Percentiles rank a stretch among this genome's conserved stretches.
phyloP scores from a whole-genome alignment of 768 basidiomycete genomes.

The Trichaptum fuscoviolaceum region DNA sequence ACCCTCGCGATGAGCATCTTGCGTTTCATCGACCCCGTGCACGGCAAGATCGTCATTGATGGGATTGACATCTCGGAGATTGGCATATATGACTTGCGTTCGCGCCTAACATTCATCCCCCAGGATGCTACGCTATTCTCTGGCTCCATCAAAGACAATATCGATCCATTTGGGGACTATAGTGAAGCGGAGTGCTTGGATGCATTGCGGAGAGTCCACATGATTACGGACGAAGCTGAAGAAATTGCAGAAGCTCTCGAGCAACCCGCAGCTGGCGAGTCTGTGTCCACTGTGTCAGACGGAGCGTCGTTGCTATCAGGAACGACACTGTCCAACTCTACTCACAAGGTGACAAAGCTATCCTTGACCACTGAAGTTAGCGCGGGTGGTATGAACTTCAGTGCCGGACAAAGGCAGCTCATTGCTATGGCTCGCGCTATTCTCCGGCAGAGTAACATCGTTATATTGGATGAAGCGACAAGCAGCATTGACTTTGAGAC shows the following conservation, averaged over 20 bases:
- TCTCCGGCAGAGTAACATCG: conserved; percentile 17
- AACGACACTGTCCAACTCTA: background rate
- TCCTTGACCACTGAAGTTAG: conserved; percentile 29
- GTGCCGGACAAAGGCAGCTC: conserved; percentile 37
- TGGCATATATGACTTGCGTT: conserved; percentile 29
- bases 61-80: conserved; percentile 37
- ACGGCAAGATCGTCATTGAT: conserved; percentile 32
- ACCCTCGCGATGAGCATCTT: conserved; percentile 30
- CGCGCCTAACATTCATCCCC: conserved; percentile 29
- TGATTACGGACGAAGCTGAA: conserved; percentile 33
- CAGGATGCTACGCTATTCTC: conserved; percentile 26
- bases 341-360: background rate
- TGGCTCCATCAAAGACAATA: conserved; percentile 22
- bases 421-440: conserved; percentile 22
- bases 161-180: conserved; percentile 39
- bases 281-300: conserved; percentile 1
- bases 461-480: conserved; percentile 22
- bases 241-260: background rate
- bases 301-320: background rate
- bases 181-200: conserved; percentile 76
- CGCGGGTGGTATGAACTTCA: conserved; percentile 36
- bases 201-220: conserved; percentile 75
- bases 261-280: conserved; percentile 1
- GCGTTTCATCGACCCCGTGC: conserved; percentile 31
- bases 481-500: conserved; percentile 33